Base-by-base conservation (phyloP, 768 basidiomycete genomes). In the Suillus subalutaceus region DNA sequence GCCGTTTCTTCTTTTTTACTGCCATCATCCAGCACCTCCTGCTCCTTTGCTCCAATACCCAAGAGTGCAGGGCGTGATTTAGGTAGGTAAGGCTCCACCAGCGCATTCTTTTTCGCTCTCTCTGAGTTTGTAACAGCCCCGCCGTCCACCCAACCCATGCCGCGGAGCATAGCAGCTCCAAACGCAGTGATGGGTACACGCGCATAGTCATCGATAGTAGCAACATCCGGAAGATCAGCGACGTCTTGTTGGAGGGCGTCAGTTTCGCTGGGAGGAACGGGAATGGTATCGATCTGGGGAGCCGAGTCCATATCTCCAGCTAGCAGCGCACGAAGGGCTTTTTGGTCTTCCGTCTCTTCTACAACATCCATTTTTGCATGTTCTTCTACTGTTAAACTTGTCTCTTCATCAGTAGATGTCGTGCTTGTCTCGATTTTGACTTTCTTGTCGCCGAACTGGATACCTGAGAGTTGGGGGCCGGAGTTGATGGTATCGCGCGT, bases 131-230 rank as follows among this genome's bases (percentile, higher is more conserved):
- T 83, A 3, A 92, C 93, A 5, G 90, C 88, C 4, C 85, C 85
- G 1, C 92, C 91, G 43, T 92, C 89, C 67, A 92, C 92, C 95
- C 95, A 98, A 3, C 96, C 96, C 97, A 99, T 99, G 0, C 97
- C 97, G 55, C 96, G 86, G 5, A 97, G 82, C 71, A 99, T 85
- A 8, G 97, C 97, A 6, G 92, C 89, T 7, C 97, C 97, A 70
- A 99, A 99, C 64, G 93, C 91, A 6, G 91, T 90, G 18, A 99
- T 90, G 0, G 97, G 97, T 0, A 98, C 88, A 23, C 94, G 90
- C 43, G 87, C 87, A 73, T 99, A 99, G 76, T 96, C 97, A 0
- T 92, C 89, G 20, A 92, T 78, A 0, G 92, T 88, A 1, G 96
- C 88, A 62, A 78, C 76, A 8, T 92, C 91, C 0, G 94, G 94